Percentiles rank a stretch among this genome's conserved stretches.
Conservation (phyloP, 768 basidiomycete genomes). For the Aureoboletus auriporus region DNA sequence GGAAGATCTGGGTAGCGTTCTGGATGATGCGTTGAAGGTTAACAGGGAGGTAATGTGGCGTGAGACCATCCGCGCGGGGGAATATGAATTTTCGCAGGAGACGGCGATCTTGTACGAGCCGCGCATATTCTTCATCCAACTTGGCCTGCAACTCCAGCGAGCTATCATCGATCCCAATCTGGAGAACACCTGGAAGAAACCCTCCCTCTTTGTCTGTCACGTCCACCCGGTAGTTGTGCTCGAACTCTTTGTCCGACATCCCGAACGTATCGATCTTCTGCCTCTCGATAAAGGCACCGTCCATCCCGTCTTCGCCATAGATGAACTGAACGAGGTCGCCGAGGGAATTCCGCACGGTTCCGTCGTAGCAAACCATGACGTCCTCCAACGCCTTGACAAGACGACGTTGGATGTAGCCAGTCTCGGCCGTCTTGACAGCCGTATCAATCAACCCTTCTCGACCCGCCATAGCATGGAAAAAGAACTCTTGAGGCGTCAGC, state of each 20-base stretch:
- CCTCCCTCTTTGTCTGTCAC: conserved; percentile 80
- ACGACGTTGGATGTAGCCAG: conserved; percentile 97
- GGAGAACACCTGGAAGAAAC: conserved; percentile 75
- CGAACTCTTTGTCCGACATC: conserved; percentile 77
- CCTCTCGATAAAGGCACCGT: conserved; percentile 95
- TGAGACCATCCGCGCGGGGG: conserved; percentile 64
- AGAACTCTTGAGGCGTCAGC: conserved; percentile 96
- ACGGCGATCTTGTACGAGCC: conserved; percentile 69
- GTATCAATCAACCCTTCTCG: conserved; percentile 99
- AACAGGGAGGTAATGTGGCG: conserved; percentile 87
- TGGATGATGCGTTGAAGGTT: conserved; percentile 94
- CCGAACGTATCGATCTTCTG: conserved; percentile 90
- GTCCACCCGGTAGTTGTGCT: conserved; percentile 92
- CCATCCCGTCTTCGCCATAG: conserved; percentile 99
- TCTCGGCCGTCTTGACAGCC: conserved; percentile 99
- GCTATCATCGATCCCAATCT: conserved; percentile 83
- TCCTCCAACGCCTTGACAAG: conserved; percentile 98
- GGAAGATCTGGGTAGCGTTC: conserved; percentile 95
- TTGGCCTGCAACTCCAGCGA: conserved; percentile 79
- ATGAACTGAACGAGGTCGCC: conserved; percentile 95
- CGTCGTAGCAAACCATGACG: conserved; percentile 96
- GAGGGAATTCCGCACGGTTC: conserved; percentile 94
- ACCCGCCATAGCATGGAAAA: conserved; percentile 99
- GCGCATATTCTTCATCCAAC: conserved; percentile 74
- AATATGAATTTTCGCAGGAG: conserved; percentile 82